Evolutionary conservation across 768 basidiomycete genomes (phyloP), one percentile per base, ranked within the genome.

Genomic region (Tephrocybe sp.): DNA sequence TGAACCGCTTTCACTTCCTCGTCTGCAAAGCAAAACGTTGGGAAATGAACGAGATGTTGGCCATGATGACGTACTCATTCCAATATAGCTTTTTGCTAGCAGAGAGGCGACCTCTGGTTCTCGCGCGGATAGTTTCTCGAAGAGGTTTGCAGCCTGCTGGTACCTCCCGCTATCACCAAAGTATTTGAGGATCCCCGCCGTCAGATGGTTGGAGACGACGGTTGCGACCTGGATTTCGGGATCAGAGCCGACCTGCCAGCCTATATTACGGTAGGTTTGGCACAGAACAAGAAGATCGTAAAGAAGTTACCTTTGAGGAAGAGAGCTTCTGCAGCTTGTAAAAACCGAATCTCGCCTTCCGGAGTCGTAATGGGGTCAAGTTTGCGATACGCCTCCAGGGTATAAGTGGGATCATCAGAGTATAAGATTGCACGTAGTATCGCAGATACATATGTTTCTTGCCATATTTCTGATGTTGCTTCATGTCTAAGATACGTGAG

Each of bases 221-320:
- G 94, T 95, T 1, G 97, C 97, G 12, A 99, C 95, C 64, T 99
- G 97, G 19, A 98, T 95, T 68, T 99, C 97, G 0, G 97, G 97
- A 56, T 98, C 97, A 0, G 94, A 97, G 2, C 95, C 97, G 7
- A 98, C 89, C 63, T 97, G 94, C 97, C 97, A 98, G 27, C 95
- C 94, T 94, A 56, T 11, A 19, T 12, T 10, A 22, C 18, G 19
- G 16, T 53, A 0, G 49, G 31, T 24, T 29, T 46, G 3, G 19
- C 11, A 25, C 8, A 6, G 23, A n/a, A 18, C n/a, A 37, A n/a
- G 29, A 45, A 31, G 10, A 34, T 18, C 23, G 11, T 37, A 16
- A 16, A 1, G 21, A 13, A 9, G 53, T 2, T 24, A 61, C 93
- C 94, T 69, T 95, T 94, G 63, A 81, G 69, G 60, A 98, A 98